Conservation (phyloP, 345 rosid species). For the Hibiscus tridactylites region DNA sequence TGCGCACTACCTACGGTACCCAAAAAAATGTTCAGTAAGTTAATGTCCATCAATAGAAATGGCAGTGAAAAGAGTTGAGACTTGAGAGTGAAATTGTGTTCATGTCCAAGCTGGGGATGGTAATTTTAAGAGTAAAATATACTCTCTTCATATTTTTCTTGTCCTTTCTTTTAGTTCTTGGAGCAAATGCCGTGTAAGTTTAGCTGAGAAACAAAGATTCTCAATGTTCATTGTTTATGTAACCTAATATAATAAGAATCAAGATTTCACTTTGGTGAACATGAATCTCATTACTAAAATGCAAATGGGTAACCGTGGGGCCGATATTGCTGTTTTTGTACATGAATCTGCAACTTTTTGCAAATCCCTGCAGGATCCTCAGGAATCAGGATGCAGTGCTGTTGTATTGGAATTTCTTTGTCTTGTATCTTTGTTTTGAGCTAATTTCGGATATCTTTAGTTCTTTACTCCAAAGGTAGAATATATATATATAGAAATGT, state of each 20-base stretch:
- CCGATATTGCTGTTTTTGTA: slow-evolving; percentile 10
- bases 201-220: slow-evolving; percentile 26
- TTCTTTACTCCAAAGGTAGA: slow-evolving; percentile 10
- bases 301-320: slow-evolving; percentile 13
- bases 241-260: slow-evolving; percentile 27
- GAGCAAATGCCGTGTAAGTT: slow-evolving; percentile 28
- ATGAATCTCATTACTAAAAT: background rate
- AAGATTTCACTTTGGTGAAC: slow-evolving; percentile 17
- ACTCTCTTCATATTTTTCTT: background rate
- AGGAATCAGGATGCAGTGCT: slow-evolving; percentile 9
- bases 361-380: slow-evolving; percentile 23
- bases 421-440: slow-evolving; percentile 21
- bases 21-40: slow-evolving; percentile 53
- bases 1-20: slow-evolving; percentile 65
- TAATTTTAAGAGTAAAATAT: slow-evolving; percentile 28
- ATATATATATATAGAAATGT: background rate
- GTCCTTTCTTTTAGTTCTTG: background rate
- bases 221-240: slow-evolving; percentile 39
- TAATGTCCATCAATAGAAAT: slow-evolving; percentile 46
- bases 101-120: slow-evolving; percentile 16
- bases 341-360: slow-evolving; percentile 21
- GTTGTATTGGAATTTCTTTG: slow-evolving; percentile 12
- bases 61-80: slow-evolving; percentile 46
- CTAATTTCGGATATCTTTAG: slow-evolving; percentile 1
- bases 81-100: slow-evolving; percentile 30